Evolutionary conservation across 1,284 basidiomycete genomes (phyloP), one percentile per base, ranked within the genome.

Genomic region (Cystobasidium sp.): DNA sequence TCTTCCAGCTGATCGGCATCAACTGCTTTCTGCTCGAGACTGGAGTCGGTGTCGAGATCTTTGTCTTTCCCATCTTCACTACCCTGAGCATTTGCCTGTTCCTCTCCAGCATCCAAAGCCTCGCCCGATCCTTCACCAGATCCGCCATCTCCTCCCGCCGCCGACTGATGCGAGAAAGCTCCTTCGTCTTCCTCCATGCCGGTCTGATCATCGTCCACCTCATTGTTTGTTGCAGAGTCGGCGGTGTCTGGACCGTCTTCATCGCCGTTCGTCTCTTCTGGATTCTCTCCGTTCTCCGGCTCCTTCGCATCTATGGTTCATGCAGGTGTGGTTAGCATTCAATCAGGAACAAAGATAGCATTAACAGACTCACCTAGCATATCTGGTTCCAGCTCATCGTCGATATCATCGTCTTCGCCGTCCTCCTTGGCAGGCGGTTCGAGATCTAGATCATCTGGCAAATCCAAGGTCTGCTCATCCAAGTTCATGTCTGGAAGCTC

Each of bases 381-480:
- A 14, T 55, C 73, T 14, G 55, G 22, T 6, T 78, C 80, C 12
- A 74, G 62, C 22, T 84, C 84, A 39, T 78, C 79, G n/a, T 83
- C 85, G n/a, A 84, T 82, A 72, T 82, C 84, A 59, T 84, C 83
- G n/a, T 86, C 84, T 14, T 83, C 83, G 43, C 59, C 43, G n/a
- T 73, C 64, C n/a, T 73, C 37, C 18, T 61, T 44, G 10, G n/a
- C 10, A 22, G 22, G 63, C 8, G 56, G 55, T 46, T 81, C 88
- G 6, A 95, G 82, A 73, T 92, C 85, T 81, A 95, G 85, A 78
- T 93, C 89, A 49, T 94, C 92, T 0, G 93, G 93, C 16, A 95
- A 85, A 79, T 95, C 91, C 64, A 96, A 86, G 3, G 88, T 89
- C 68, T 94, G 86, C 6, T 85, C 84, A 66, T 84, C 83, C 52